Evolutionary conservation across 139 green algal species (phyloP), one percentile per base, ranked within the genome.

Genomic region (Chlamydomonas sp.): DNA sequence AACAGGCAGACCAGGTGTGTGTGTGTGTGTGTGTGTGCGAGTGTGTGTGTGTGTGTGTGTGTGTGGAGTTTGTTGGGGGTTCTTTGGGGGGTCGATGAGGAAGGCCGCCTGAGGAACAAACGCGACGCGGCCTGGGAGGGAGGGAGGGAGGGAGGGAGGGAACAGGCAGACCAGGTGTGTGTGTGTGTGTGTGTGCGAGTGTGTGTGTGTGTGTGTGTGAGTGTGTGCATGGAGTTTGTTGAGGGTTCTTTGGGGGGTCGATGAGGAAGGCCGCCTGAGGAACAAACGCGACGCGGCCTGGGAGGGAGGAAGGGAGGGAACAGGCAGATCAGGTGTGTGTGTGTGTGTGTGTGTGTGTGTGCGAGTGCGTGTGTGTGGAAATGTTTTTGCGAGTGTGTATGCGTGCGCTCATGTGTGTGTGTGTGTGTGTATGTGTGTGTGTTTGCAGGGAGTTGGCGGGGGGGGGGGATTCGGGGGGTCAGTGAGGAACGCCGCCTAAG

Each of bases 211-310:
- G 43, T 54, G 20, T 13, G 43, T 54, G 43, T 54, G 43, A 20
- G 13, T 13, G 16, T 13, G 43, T 54, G 43, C 16, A 54, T 26
- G 43, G 43, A 26, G 20, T 13, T 13, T 54, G 43, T 54, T 13
- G 43, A 26, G 43, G 43, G 20, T 13, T 13, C 20, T 26, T 13
- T 13, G 43, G 43, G 13, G 73, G 83, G 39, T 87, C 85, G 31
- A 87, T 69, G 31, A 96, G 90, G 74, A 90, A 96, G 3, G 89
- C 76, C 5, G 85, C 73, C 77, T 96, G 90, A 0, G 86, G 81
- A 3, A 91, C 86, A 66, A 87, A 94, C 0, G 85, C 88, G 4
- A 86, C 71, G 10, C 36, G 43, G 29, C 87, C 87, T 26, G 43
- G 43, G 43, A 20, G 13, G 43, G 43, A 54, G 43, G 43, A 26